Percentiles rank a stretch among this genome's conserved stretches.
Evolutionary conservation across 2,329 filamentous ascomycete species (phyloP).

Genomic region (Sphaerostilbella broomeana): DNA sequence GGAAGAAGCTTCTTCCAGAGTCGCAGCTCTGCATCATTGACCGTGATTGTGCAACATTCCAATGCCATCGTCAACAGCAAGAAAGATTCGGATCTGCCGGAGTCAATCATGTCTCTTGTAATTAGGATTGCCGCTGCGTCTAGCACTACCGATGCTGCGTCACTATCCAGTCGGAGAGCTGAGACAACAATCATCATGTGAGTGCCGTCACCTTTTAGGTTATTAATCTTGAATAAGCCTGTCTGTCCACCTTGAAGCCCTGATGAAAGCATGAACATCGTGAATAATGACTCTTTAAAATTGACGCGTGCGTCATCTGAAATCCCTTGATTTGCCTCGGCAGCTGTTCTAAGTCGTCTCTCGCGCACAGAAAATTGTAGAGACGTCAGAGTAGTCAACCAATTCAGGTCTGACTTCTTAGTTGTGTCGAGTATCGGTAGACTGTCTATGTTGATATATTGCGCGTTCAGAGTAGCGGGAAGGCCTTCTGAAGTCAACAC

Average conservation of each 20-base stretch:
- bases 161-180: constrained; percentile 37
- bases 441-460: constrained; percentile 38
- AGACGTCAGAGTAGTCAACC: constrained; percentile 33
- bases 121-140: constrained; percentile 43
- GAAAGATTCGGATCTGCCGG: constrained; percentile 30
- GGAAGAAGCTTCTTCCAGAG: constrained; percentile 43
- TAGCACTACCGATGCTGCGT: constrained; percentile 35
- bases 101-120: constrained; percentile 29
- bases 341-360: constrained; percentile 27
- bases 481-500: constrained; percentile 20
- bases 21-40: constrained; percentile 51
- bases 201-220: constrained; percentile 30
- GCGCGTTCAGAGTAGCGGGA: constrained; percentile 33
- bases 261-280: constrained; percentile 39
- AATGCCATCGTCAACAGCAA: constrained; percentile 31
- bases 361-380: constrained; percentile 38
- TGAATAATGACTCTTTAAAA: constrained; percentile 43
- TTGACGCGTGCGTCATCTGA: constrained; percentile 31
- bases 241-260: constrained; percentile 40
- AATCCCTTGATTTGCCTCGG: constrained; percentile 18
- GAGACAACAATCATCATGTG: constrained; percentile 35
- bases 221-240: constrained; percentile 36
- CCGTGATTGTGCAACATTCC: constrained; percentile 33
- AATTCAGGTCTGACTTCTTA: constrained; percentile 28
- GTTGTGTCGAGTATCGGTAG: constrained; percentile 37